phyloP scores from a whole-genome alignment of 495 filamentous ascomycete genomes.

The Pyronema domesticum region DNA sequence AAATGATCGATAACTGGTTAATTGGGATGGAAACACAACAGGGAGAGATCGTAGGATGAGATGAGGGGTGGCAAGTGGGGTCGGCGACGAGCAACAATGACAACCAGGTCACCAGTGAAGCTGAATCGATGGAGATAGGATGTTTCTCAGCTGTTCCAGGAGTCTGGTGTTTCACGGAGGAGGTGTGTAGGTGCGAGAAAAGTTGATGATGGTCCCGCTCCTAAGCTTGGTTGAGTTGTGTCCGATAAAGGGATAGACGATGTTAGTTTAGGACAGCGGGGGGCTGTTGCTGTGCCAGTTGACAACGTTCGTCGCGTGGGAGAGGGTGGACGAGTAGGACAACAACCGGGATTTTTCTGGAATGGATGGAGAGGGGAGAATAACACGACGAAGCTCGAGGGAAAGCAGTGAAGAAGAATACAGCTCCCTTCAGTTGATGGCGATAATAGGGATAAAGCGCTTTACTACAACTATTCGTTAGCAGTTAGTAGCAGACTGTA shows the following conservation, averaged over 20 bases:
- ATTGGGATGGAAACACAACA: not conserved
- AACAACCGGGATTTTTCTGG: not conserved
- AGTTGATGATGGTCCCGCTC: not conserved
- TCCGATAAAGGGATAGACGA: not conserved
- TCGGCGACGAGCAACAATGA: not conserved
- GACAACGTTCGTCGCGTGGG: not conserved
- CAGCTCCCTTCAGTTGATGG: not conserved
- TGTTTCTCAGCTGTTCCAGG: not conserved
- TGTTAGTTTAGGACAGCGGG: not conserved
- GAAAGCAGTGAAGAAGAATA: too few relatives aligned
- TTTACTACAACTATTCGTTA: not conserved
- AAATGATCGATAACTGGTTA: not conserved
- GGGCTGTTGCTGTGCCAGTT: not conserved
- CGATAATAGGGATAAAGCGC: not conserved
- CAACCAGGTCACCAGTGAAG: not conserved
- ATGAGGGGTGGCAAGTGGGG: not conserved
- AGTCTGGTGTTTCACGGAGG: not conserved
- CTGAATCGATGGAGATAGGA: not conserved
- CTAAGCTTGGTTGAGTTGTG: not conserved
- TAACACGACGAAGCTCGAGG: not conserved
- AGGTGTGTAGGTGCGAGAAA: not conserved
- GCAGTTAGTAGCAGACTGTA: not conserved
- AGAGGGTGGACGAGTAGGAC: not conserved
- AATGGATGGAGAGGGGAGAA: not conserved
- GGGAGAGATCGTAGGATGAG: not conserved